A percentile compares a stretch with the other conserved stretches of the same genome.
Evolutionary conservation across 192 early-diverging fungal genomes (phyloP).

Genomic region (Coemansia erecta): DNA sequence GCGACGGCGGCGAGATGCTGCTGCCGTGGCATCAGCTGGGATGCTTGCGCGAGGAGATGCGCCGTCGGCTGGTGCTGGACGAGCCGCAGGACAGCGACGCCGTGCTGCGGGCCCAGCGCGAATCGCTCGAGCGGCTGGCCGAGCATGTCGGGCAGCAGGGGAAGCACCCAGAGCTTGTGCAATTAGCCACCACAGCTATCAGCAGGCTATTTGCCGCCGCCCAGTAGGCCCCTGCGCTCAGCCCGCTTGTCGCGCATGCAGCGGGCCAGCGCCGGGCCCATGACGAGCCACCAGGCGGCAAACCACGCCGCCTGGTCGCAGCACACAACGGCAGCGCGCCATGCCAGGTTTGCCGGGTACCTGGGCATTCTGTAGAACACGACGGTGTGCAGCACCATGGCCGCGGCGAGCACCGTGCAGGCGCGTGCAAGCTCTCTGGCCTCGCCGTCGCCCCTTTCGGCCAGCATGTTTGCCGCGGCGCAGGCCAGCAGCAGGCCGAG

Average conservation of each 20-base stretch:
- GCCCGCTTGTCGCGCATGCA: no score
- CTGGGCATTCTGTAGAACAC: constrained; percentile 21
- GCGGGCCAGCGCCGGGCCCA: constrained; percentile 12
- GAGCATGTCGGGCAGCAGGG: no score
- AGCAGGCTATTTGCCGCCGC: no score
- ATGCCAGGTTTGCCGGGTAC: constrained; percentile 18
- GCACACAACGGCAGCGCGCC: constrained; percentile 26
- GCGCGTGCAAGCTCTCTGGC: background rate
- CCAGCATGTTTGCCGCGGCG: background rate
- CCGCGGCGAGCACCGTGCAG: constrained; percentile 1
- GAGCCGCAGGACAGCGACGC: background rate
- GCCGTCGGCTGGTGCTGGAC: no score
- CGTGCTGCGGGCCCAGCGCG: background rate
- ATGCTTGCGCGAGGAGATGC: constrained; percentile 14
- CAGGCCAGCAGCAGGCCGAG: background rate
- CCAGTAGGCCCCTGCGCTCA: no score
- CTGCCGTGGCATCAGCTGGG: constrained; percentile 18
- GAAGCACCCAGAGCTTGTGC: no score
- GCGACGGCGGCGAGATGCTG: background rate
- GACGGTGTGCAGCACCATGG: constrained; percentile 16
- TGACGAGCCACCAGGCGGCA: constrained; percentile 30
- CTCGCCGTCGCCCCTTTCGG: constrained; percentile 13
- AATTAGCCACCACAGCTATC: no score
- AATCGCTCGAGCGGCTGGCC: background rate
- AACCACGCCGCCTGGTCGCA: constrained; percentile 19